Evolutionary conservation across 306 rosid species (phyloP).

Genomic region (Urtica urens): DNA sequence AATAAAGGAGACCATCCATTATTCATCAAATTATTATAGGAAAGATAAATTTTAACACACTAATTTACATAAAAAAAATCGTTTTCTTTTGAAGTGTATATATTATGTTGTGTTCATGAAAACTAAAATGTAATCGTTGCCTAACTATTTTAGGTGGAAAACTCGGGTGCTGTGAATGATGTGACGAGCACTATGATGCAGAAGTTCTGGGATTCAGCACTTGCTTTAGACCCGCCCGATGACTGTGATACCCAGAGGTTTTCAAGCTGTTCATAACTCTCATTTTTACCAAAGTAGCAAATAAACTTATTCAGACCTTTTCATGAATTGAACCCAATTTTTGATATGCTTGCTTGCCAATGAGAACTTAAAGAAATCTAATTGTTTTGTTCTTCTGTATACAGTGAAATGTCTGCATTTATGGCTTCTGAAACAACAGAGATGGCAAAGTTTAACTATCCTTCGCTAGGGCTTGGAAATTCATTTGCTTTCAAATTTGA

Average conservation of each 20-base stretch:
- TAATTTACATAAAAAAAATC: too few relatives aligned
- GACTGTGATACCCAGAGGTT: conserved; percentile 81
- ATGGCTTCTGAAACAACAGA: conserved; percentile 62
- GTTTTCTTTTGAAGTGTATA: too few relatives aligned
- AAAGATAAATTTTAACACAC: too few relatives aligned
- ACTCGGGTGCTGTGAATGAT: conserved; percentile 64
- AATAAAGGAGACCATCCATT: too few relatives aligned
- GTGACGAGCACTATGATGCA: conserved; percentile 85
- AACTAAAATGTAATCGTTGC: background rate
- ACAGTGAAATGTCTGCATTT: conserved; percentile 70
- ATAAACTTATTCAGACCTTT: too few relatives aligned
- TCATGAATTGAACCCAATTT: too few relatives aligned
- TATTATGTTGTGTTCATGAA: too few relatives aligned
- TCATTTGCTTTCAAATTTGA: conserved; percentile 71
- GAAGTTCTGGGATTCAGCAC: conserved; percentile 92
- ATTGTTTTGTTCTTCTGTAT: conserved; percentile 19
- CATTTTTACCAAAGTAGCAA: too few relatives aligned
- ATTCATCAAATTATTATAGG: too few relatives aligned
- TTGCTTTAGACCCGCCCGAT: conserved; percentile 74
- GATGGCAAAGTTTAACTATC: conserved; percentile 33
- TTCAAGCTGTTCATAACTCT: background rate
- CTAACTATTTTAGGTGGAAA: conserved; percentile 45
- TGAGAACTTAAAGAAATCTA: too few relatives aligned
- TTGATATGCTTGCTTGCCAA: too few relatives aligned
- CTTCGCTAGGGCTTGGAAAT: conserved; percentile 54